Conservation (phyloP, 768 basidiomycete species). For the Agaricus subrufescens region DNA sequence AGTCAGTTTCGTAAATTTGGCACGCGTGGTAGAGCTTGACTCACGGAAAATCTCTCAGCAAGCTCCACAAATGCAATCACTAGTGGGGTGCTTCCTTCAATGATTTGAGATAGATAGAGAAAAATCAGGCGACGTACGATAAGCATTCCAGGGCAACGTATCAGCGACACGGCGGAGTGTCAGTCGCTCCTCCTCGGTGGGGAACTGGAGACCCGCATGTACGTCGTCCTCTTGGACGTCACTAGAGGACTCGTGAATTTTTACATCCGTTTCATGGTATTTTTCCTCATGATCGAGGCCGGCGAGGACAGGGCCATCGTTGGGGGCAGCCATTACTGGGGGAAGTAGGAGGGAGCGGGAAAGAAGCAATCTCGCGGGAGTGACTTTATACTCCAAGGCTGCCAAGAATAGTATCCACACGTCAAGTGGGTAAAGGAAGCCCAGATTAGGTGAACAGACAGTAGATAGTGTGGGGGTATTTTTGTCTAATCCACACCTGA, state of each 20-base stretch:
- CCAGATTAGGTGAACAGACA: neutral
- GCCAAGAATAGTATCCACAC: neutral
- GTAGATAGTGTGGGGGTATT: no score
- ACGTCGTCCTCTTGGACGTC: neutral
- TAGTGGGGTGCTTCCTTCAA: constrained; percentile 15
- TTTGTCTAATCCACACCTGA: no score
- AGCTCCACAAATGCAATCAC: constrained; percentile 66
- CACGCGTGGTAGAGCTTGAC: constrained; percentile 4
- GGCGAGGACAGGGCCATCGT: neutral
- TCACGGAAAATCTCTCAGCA: constrained; percentile 70
- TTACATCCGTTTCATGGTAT: neutral
- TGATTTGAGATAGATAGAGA: neutral
- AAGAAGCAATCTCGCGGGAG: neutral
- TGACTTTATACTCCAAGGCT: neutral
- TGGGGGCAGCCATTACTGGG: neutral
- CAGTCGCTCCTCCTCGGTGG: constrained; percentile 54
- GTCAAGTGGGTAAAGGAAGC: neutral
- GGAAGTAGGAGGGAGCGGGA: neutral
- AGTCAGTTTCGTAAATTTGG: neutral
- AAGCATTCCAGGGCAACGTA: constrained; percentile 51
- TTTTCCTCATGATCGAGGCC: neutral
- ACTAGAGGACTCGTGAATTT: neutral
- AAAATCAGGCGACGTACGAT: constrained; percentile 29
- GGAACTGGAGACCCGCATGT: constrained; percentile 54
- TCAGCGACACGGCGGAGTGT: constrained; percentile 63